Evolutionary conservation across 306 rosid species (phyloP), one percentile per base, ranked within the genome.

Genomic region (Dryas alaskensis): DNA sequence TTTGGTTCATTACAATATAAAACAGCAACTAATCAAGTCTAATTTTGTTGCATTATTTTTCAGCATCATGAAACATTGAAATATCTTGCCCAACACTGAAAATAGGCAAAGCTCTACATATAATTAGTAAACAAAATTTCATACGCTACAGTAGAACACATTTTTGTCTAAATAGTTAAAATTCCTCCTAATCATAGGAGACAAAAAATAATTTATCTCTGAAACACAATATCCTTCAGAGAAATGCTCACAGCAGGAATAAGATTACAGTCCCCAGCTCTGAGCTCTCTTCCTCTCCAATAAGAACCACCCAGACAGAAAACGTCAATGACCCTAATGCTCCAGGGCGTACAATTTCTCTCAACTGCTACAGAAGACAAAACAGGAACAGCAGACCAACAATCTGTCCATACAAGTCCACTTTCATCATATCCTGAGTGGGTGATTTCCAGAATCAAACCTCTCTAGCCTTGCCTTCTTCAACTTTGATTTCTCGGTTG

Each of bases 401-500:
- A 65, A 12, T 65, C 67, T 57, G 66, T n/a, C 42, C 27, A 2
- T 14, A 13, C 6, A 62, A 16, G 49, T 46, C 64, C 7, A 48
- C 19, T 31, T 31, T 42, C 58, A 19, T 91, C 81, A 91, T 88
- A 89, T 91, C 90, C 97, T 86, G 71, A 89, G 79, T 37, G 99
- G 99, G 47, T 67, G 82, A 67, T 84, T 87, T 71, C 87, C 90
- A 19, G 96, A 82, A 67, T 76, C 72, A 62, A 76, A 80, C 42
- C 76, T 82, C 37, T 88, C 86, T 61, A 83, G n/a, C 82, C 78
- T 91, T 42, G 78, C 80, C 72, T 57, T 84, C 81, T 93, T 89
- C 5, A 16, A 60, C 70, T 70, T 80, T 0, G 81, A 62, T 67
- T 86, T 88, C 89, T 83, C 73, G 4, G 58, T 57, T 14, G 97